Evolutionary conservation across 306 rosid species (phyloP), one percentile per base, ranked within the genome.

Genomic region (Dicorynia guianensis): DNA sequence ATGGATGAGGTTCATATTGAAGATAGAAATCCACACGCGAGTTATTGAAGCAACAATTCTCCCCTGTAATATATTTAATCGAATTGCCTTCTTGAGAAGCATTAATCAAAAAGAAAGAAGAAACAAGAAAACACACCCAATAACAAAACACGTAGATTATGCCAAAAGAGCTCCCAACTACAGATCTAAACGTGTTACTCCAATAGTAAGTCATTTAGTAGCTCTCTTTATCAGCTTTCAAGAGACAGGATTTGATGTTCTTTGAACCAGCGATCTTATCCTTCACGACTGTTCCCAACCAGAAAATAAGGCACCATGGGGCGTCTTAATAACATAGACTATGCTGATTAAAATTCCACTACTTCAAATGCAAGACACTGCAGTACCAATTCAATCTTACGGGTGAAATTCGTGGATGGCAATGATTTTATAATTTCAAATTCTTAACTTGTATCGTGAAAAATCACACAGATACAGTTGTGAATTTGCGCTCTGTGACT

Each of bases 31-130:
- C 93, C 87, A 92, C 90, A 1, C 95, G 96, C 3, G 98, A 92
- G 65, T 85, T 84, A 75, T 95, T 95, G 77, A 95, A 84, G 96
- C 96, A 95, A 75, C 97, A 95, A 80, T 92, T 95, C 76, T 84
- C 79, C 67, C 98, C 97, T 92, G 93, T 17, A 86, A 77, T n/a
- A n/a, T n/a, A n/a, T 69, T 80, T 81, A 46, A 88, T 20, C 74
- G 40, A 77, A 75, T 62, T 25, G 30, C 30, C 30, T 25, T 25
- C 30, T 72, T 68, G 48, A 66, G 44, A 80, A 77, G 72, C 56
- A 71, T n/a, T 59, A 54, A 43, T 56, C 25, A 53, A 61, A 12
- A 57, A 44, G 10, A 34, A 54, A 35, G 50, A 54, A 60, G 36
- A 30, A 56, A 54, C 46, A 52, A 36, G 7, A 68, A 54, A 63